Percentiles rank a stretch among this genome's conserved stretches.
Conservation (phyloP, 2,329 filamentous ascomycete species). For the Claviceps sp. region DNA sequence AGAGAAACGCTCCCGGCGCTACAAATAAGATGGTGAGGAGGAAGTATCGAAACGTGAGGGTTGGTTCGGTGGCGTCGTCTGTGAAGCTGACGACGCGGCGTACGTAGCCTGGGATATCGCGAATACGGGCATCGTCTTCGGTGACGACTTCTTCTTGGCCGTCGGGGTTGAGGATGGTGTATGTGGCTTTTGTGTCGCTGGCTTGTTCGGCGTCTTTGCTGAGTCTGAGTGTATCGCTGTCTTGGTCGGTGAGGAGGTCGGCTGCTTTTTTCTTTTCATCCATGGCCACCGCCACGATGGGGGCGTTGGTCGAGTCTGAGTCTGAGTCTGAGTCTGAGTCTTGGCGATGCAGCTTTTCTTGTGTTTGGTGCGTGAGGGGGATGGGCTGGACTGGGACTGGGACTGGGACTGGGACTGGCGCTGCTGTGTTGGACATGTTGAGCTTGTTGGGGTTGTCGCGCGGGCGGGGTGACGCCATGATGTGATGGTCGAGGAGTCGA, state of each 20-base stretch:
- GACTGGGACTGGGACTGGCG: too few species aligned
- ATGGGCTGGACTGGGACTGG: background rate
- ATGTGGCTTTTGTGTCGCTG: constrained; percentile 5
- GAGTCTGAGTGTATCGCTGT: background rate
- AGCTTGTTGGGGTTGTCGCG: background rate
- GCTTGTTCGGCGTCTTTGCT: constrained; percentile 5
- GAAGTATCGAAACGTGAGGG: constrained; percentile 47
- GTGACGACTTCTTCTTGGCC: constrained; percentile 18
- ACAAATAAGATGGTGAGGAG: constrained; percentile 41
- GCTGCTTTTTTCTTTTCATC: constrained; percentile 11
- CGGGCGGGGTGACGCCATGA: background rate
- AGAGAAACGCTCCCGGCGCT: constrained; percentile 42
- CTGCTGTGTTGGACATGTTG: background rate
- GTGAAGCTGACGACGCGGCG: constrained; percentile 42
- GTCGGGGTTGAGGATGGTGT: constrained; percentile 9
- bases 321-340: background rate
- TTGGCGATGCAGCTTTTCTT: background rate
- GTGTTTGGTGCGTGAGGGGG: background rate
- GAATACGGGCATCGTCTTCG: constrained; percentile 37
- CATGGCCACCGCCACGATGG: constrained; percentile 19
- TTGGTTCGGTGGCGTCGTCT: constrained; percentile 41
- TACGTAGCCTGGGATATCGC: constrained; percentile 35
- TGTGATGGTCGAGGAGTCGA: background rate
- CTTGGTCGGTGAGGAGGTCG: background rate
- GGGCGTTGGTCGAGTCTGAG: background rate